A percentile compares a stretch with the other conserved stretches of the same genome.
Evolutionary conservation across 345 rosid genomes (phyloP).

Genomic region (Lumnitzera racemosa): DNA sequence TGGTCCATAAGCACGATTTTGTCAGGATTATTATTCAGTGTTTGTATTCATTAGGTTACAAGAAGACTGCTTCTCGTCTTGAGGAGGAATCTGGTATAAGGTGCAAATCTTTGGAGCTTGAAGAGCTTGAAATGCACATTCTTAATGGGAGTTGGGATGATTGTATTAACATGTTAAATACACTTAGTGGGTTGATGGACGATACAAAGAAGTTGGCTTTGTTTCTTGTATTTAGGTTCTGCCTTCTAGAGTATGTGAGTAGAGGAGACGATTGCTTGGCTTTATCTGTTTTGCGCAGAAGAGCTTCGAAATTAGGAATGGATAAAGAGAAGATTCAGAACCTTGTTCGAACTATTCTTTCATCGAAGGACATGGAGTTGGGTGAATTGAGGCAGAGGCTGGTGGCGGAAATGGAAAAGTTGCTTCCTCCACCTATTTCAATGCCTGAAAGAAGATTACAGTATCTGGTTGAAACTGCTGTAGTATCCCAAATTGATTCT

Average conservation of each 20-base stretch:
- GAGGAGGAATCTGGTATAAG: slow-evolving; percentile 58
- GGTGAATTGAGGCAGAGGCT: slow-evolving; percentile 42
- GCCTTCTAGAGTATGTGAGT: slow-evolving; percentile 51
- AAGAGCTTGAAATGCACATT: slow-evolving; percentile 51
- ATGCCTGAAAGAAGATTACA: slow-evolving; percentile 64
- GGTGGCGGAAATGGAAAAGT: slow-evolving; percentile 44
- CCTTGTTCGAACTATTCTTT: slow-evolving; percentile 49
- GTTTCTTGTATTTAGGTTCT: slow-evolving; percentile 61
- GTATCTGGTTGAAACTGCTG: slow-evolving; percentile 58
- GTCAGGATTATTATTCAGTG: slow-evolving; percentile 60
- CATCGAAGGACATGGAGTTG: slow-evolving; percentile 33
- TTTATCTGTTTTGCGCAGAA: slow-evolving; percentile 42
- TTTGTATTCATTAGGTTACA: slow-evolving; percentile 65
- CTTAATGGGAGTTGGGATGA: slow-evolving; percentile 62
- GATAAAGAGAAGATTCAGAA: slow-evolving; percentile 49
- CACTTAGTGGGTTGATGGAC: slow-evolving; percentile 28
- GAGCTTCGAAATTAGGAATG: slow-evolving; percentile 36
- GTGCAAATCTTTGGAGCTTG: slow-evolving; percentile 37
- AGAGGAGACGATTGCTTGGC: slow-evolving; percentile 55
- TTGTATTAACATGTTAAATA: slow-evolving; percentile 38
- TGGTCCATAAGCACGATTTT: slow-evolving; percentile 57
- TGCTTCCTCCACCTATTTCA: slow-evolving; percentile 53
- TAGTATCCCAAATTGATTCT: slow-evolving; percentile 50
- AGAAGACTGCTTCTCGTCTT: slow-evolving; percentile 55
- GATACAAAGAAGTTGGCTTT: slow-evolving; percentile 46